A percentile compares a stretch with the other conserved stretches of the same genome.
Conservation (phyloP, 345 rosid genomes). For the Citrus reticulata region DNA sequence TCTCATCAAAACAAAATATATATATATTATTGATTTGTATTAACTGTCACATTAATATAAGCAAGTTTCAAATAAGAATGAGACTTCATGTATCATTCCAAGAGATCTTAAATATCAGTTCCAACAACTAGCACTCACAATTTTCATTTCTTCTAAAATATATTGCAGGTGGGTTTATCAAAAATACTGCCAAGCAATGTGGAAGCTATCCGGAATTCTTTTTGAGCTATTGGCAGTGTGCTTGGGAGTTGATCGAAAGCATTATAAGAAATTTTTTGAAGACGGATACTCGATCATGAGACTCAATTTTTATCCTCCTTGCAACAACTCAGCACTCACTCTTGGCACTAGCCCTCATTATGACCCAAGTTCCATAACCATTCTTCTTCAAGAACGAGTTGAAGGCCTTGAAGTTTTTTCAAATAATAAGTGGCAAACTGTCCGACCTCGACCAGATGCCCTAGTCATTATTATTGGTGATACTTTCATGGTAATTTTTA, state of each 20-base stretch:
- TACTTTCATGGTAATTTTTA: slow-evolving; percentile 56
- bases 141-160: neutral
- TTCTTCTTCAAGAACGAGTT: slow-evolving; percentile 81
- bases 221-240: slow-evolving; percentile 49
- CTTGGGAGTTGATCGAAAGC: slow-evolving; percentile 39
- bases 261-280: slow-evolving; percentile 41
- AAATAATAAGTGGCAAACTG: slow-evolving; percentile 53
- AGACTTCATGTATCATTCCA: too few relatives aligned
- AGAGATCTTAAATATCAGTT: too few relatives aligned
- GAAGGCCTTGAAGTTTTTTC: slow-evolving; percentile 75
- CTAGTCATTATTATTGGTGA: slow-evolving; percentile 76
- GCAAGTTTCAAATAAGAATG: too few relatives aligned
- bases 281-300: slow-evolving; percentile 63
- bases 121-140: too few relatives aligned
- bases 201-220: slow-evolving; percentile 27
- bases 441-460: slow-evolving; percentile 58
- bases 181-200: slow-evolving; percentile 50
- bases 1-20: too few relatives aligned
- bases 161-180: slow-evolving; percentile 41
- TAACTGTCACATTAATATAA: too few relatives aligned
- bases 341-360: slow-evolving; percentile 88
- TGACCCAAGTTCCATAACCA: slow-evolving; percentile 76
- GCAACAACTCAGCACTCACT: slow-evolving; percentile 48
- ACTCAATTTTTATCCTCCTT: slow-evolving; percentile 63
- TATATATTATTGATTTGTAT: too few relatives aligned